Conservation (phyloP, 2,329 filamentous ascomycete genomes). For the Apiospora arundinis region DNA sequence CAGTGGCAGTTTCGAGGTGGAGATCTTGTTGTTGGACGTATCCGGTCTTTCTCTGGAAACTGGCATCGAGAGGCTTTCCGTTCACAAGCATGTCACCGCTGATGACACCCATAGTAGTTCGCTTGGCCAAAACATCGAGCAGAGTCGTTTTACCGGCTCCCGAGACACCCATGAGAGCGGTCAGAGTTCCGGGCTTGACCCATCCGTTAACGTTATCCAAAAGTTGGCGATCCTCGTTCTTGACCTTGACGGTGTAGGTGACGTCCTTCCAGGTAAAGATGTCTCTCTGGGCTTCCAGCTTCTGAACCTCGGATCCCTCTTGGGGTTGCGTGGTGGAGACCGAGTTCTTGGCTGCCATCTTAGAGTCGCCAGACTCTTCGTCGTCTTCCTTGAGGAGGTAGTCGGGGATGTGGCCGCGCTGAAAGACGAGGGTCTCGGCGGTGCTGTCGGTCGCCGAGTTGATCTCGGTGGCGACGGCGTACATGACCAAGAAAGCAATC, state of each 20-base stretch:
- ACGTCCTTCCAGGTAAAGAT: slow-evolving; percentile 83
- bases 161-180: slow-evolving; percentile 77
- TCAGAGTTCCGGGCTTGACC: slow-evolving; percentile 88
- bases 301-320: slow-evolving; percentile 12
- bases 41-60: slow-evolving; percentile 72
- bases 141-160: slow-evolving; percentile 78
- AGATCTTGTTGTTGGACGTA: slow-evolving; percentile 76
- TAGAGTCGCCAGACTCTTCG: slow-evolving; percentile 38
- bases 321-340: background rate
- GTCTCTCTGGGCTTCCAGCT: slow-evolving; percentile 37
- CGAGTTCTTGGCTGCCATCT: slow-evolving; percentile 14
- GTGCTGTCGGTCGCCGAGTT: slow-evolving; percentile 68
- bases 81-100: slow-evolving; percentile 73
- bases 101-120: slow-evolving; percentile 75
- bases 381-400: slow-evolving; percentile 42
- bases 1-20: slow-evolving; percentile 68
- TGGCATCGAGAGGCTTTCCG: slow-evolving; percentile 65
- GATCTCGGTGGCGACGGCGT: slow-evolving; percentile 68
- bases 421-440: slow-evolving; percentile 74
- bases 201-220: slow-evolving; percentile 84
- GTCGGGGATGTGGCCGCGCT: slow-evolving; percentile 57
- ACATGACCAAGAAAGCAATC: slow-evolving; percentile 66
- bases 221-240: slow-evolving; percentile 72
- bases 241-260: slow-evolving; percentile 75
- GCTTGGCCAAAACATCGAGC: slow-evolving; percentile 72